Evolutionary conservation across 306 rosid genomes (phyloP), one percentile per base, ranked within the genome.

Genomic region (Morella rubra): DNA sequence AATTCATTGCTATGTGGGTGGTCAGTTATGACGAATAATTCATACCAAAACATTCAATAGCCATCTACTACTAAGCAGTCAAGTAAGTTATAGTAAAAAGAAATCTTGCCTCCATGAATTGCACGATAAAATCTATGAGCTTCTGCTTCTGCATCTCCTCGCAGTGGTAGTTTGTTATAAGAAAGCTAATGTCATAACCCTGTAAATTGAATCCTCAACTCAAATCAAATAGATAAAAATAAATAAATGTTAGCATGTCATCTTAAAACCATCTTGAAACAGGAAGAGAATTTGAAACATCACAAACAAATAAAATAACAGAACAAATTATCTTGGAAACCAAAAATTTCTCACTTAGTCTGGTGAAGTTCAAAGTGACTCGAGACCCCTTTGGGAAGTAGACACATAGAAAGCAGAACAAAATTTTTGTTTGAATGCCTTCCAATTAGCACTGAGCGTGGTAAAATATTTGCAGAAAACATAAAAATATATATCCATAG

Each of bases 171-270:
- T 92, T 95, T 79, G 97, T 95, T 80, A 95, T 85, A 44, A 95
- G 99, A 88, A 95, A 95, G 87, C 99, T 95, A 80, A 90, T 90
- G 76, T 95, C 97, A 82, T 95, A 95, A 79, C 99, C 99, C 99
- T 92, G 97, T 61, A 84, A 77, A 55, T 59, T 53, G 68, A 74
- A 80, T 66, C 80, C 80, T 72, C 19, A 42, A 65, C 27, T 27
- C 32, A 8, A 0, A 4, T 64, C 15, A 41, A 42, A 42, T 65
- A 9, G 6, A 5, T 65, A 42, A 18, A 19, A 65, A 11, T n/a
- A 42, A 42, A 42, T 4, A n/a, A 62, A 62, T 14, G 46, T 42
- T 65, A 41, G 27, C 41, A 65, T 18, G 49, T 41, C 71, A 65
- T 16, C 71, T 3, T 4, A 65, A 65, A 65, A 42, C 20, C 71